Base-by-base conservation (phyloP, 371 early-diverging fungal genomes). In the Apophysomyces elegans region DNA sequence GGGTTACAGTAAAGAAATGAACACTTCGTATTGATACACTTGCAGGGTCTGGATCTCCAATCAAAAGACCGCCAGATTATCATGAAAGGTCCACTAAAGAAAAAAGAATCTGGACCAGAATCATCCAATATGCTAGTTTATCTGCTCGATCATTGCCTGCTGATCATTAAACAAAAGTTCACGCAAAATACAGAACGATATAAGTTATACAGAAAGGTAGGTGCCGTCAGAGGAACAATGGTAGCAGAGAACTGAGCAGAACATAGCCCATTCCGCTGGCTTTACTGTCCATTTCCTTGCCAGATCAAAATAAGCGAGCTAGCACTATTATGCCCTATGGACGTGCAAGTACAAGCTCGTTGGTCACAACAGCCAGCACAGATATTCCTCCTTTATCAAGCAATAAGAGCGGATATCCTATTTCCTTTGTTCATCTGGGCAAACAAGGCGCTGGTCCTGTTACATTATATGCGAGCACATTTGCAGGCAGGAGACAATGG, bases 61-160 rank as follows among this genome's bases (percentile, higher is more conserved):
- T 68, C 90, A 38, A 87, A 86, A 36, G 84, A 85, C 38, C 85
- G 96, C 36, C 81, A 86, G 61, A 64, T 95, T 9, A 81, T 95
- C 38, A 86, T 92, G 66, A 93, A 95, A 58, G 96, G 96, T 26
- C 79, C 85, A 18, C 78, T 96, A 68, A 91, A 90, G 56, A 77
- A 86, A 61, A 89, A 89, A 66, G 78, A 88, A 14, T 73, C 88
- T 47, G 92, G 90, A 1, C 65, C 88, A 12, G 91, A 91, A 26
- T 77, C 81, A 21, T 80, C 87, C 0, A 91, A 93, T 38, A 70
- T 95, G 13, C 79, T 78, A 43, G 85, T 95, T 35, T 92, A 93
- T 71, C 72, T 96, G 37, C 88, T 97, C 39, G 97, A 97, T 67
- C 95, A 96, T 74, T 84, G 86, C 60, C 79, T 97, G 14, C 71